Evolutionary conservation across 2,329 filamentous ascomycete species (phyloP).

Genomic region (Diaporthe sp.): DNA sequence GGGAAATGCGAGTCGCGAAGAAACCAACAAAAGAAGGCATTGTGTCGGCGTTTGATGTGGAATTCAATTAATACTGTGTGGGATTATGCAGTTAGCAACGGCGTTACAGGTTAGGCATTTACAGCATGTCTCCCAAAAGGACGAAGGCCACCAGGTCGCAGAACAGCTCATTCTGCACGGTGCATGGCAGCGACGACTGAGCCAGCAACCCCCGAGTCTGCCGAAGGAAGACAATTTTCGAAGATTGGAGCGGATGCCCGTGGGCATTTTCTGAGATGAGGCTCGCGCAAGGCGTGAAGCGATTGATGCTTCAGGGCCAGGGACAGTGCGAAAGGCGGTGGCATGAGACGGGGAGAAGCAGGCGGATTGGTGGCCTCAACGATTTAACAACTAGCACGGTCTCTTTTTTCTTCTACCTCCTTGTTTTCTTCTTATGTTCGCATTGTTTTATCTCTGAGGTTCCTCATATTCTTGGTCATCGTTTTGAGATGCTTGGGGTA

Average conservation of each 20-base stretch:
- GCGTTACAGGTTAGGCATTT: slow-evolving; percentile 38
- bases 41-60: slow-evolving; percentile 38
- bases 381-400: background rate
- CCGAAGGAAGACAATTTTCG: background rate
- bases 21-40: slow-evolving; percentile 35
- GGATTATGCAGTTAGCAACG: slow-evolving; percentile 36
- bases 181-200: background rate
- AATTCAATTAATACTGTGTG: slow-evolving; percentile 27
- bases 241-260: background rate
- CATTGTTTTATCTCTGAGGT: background rate
- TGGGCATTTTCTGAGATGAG: background rate
- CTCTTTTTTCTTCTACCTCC: background rate
- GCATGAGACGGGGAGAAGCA: background rate
- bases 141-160: slow-evolving; percentile 4
- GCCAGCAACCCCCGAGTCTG: background rate
- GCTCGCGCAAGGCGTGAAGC: background rate
- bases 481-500: background rate
- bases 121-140: slow-evolving; percentile 19
- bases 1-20: background rate
- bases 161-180: background rate
- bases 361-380: background rate
- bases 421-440: background rate
- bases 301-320: background rate
- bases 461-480: slow-evolving; percentile 19
- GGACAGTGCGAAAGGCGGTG: background rate